A percentile compares a stretch with the other conserved stretches of the same genome.
phyloP scores from a whole-genome alignment of 495 filamentous ascomycete genomes.

The Hyaloscypha variabilis region DNA sequence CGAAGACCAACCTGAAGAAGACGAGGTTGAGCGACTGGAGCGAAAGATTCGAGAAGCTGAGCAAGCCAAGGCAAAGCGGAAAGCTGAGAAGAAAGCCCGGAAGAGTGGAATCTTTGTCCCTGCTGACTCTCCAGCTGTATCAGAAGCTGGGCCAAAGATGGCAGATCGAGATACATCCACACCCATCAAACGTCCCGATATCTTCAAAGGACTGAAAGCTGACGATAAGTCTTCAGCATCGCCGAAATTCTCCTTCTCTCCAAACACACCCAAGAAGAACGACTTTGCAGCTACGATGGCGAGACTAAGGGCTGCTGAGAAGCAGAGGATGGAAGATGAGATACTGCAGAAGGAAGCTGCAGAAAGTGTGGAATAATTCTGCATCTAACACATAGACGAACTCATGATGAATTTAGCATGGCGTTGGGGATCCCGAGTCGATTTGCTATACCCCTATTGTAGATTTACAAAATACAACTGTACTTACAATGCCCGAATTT shows the following conservation, averaged over 20 bases:
- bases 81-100: constrained; percentile 35
- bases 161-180: constrained; percentile 27
- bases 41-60: constrained; percentile 28
- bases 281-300: constrained; percentile 34
- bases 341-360: constrained; percentile 33
- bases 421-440: constrained; percentile 26
- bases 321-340: constrained; percentile 35
- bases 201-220: constrained; percentile 36
- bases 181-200: constrained; percentile 35
- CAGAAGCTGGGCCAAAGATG: constrained; percentile 7
- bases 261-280: constrained; percentile 28
- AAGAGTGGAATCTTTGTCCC: constrained; percentile 32
- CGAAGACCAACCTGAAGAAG: constrained; percentile 29
- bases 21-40: constrained; percentile 28
- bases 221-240: constrained; percentile 36
- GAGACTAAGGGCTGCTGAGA: constrained; percentile 34
- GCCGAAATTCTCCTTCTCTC: constrained; percentile 36
- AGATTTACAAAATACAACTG: constrained; percentile 13
- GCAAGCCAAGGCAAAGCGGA: constrained; percentile 30
- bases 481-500: neutral
- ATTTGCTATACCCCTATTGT: constrained; percentile 27
- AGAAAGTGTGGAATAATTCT: constrained; percentile 4
- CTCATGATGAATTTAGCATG: constrained; percentile 25
- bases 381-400: neutral
- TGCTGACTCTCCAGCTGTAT: constrained; percentile 27